Evolutionary conservation across 2,329 filamentous ascomycete species (phyloP).

Genomic region (Penicillium sp.): DNA sequence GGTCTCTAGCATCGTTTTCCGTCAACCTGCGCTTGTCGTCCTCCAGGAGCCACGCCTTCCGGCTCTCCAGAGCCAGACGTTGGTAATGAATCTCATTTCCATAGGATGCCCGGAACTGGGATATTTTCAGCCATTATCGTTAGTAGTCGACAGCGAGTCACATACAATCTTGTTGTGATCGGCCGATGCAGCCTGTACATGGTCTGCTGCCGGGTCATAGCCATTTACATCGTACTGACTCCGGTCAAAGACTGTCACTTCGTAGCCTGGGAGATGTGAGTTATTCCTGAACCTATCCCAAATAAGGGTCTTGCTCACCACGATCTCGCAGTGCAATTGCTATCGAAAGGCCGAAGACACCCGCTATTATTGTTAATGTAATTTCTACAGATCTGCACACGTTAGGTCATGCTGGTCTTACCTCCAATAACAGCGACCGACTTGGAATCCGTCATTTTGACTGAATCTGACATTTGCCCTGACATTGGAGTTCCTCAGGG

Average conservation of each 20-base stretch:
- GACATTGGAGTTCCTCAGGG: background rate
- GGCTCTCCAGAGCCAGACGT: conserved; percentile 18
- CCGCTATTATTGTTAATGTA: conserved; percentile 9
- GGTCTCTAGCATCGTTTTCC: conserved; percentile 9
- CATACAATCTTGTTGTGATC: conserved; percentile 21
- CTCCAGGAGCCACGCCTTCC: conserved; percentile 11
- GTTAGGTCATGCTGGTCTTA: background rate
- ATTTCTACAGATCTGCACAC: background rate
- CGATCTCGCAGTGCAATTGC: conserved; percentile 15
- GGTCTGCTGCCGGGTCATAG: conserved; percentile 12
- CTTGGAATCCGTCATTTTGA: conserved; percentile 8
- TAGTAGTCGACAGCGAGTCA: background rate
- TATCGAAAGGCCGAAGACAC: conserved; percentile 18
- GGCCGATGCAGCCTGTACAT: conserved; percentile 18
- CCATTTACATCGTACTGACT: conserved; percentile 14
- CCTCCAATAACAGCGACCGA: conserved; percentile 18
- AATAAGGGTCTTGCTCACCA: background rate
- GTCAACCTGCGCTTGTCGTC: conserved; percentile 14
- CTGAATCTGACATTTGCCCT: background rate
- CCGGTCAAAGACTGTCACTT: conserved; percentile 17
- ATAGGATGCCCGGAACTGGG: conserved; percentile 18
- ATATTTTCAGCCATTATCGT: background rate
- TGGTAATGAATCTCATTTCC: conserved; percentile 18
- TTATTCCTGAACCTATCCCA: background rate
- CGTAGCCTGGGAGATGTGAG: conserved; percentile 1